Evolutionary conservation across 1,284 basidiomycete genomes (phyloP).

Genomic region (Stereum hirsutum): DNA sequence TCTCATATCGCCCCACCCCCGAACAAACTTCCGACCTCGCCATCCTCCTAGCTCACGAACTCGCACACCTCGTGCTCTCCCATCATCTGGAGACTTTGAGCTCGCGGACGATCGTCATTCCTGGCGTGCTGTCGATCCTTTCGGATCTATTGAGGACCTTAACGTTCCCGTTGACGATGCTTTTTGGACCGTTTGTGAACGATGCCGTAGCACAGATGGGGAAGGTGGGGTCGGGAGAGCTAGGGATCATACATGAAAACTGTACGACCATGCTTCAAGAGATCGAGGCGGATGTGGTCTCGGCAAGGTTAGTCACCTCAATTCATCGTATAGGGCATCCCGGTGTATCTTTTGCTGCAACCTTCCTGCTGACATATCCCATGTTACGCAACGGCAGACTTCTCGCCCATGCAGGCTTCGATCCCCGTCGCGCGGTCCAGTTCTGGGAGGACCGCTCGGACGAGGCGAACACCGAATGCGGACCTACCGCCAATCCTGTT

Average conservation of each 20-base stretch:
- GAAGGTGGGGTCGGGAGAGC: constrained; percentile 64
- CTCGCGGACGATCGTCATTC: constrained; percentile 73
- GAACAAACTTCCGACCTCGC: constrained; percentile 81
- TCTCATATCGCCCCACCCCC: constrained; percentile 53
- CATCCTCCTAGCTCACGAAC: constrained; percentile 80
- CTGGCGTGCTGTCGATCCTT: constrained; percentile 67
- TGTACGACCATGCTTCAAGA: constrained; percentile 74
- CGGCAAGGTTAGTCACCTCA: constrained; percentile 45
- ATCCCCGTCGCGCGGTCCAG: constrained; percentile 62
- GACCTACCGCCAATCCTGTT: constrained; percentile 20
- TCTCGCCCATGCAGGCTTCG: constrained; percentile 82
- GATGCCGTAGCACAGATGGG: constrained; percentile 80
- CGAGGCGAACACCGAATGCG: constrained; percentile 27
- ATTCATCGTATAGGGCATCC: neutral
- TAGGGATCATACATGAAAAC: constrained; percentile 59
- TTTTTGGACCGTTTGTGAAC: constrained; percentile 86
- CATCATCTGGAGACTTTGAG: constrained; percentile 88
- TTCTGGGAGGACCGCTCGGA: constrained; percentile 61
- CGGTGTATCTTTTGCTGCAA: too few species aligned
- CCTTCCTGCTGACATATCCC: too few species aligned
- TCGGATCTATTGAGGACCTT: constrained; percentile 70
- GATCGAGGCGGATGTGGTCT: constrained; percentile 85
- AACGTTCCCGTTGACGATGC: constrained; percentile 80
- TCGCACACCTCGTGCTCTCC: constrained; percentile 77
- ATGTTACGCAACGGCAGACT: too few species aligned